Evolutionary conservation across 1,284 basidiomycete genomes (phyloP), one percentile per base, ranked within the genome.

Genomic region (Trichosporon ovoides): DNA sequence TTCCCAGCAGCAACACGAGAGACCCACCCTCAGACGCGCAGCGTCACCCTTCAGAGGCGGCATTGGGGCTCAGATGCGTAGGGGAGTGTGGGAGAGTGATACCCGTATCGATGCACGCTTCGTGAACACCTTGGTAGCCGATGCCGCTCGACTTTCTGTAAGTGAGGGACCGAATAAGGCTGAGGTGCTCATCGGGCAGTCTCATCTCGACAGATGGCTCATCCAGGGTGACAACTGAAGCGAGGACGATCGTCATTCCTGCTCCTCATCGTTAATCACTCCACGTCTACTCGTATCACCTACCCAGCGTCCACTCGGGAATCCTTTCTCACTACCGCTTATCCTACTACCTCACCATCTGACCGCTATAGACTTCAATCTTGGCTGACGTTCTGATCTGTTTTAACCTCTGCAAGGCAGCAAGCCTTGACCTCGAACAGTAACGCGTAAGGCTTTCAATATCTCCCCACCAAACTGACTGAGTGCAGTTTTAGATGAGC

Each of bases 1-100:
- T 13, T n/a, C n/a, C n/a, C n/a, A n/a, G 14, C 20, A 18, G 10
- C n/a, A n/a, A 7, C 7, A 38, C 35, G 12, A 3, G 28, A 3
- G 20, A 50, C 68, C 62, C 35, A 75, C 70, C 40, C 72, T 57
- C 38, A 75, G 51, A 5, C 74, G 67, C 52, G 71, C 71, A 20
- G 73, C 74, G 58, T 75, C 64, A 11, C 68, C 62, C 18, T 60
- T 66, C 12, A 71, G 61, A 5, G 68, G 67, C 3, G 65, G 59
- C 67, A 70, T 70, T 5, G 22, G 40, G 16, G 40, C 20, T 20
- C 11, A 16, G 24, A 18, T 24, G 24, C n/a, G 43, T 36, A n/a
- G n/a, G n/a, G n/a, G n/a, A n/a, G n/a, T n/a, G n/a, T n/a, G 31
- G 20, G 52, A 24, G 12, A 16, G 46, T 38, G 20, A 7, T 35